These are phyloP conservation scores for Fusarium sp. DNA, from an alignment of 2,329 filamentous ascomycete species.

Conservation along the genomic window DNA sequence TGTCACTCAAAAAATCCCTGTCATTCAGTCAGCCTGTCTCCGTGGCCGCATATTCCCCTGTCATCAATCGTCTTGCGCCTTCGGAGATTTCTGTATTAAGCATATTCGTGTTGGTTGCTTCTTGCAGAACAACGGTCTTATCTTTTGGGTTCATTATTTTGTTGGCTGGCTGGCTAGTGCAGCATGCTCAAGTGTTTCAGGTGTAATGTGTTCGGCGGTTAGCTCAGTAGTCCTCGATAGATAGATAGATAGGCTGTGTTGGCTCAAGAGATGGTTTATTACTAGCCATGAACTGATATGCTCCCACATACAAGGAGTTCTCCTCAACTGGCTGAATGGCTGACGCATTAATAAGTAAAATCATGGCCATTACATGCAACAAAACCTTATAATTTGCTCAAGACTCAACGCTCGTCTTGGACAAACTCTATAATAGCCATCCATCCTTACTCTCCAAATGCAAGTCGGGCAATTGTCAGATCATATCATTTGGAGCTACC, in stretches of 20 bases:
- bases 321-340: neutral
- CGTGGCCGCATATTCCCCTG: neutral
- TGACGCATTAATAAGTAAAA: neutral
- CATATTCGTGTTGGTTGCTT: neutral
- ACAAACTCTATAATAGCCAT: neutral
- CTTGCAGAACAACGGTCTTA: neutral
- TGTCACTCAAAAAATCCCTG: constrained; percentile 10
- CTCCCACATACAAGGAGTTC: no score
- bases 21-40: neutral
- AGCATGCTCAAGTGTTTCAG: neutral
- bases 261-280: neutral
- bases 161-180: neutral
- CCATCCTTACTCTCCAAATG: neutral
- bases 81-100: neutral
- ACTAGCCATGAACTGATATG: neutral
- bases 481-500: neutral
- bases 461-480: neutral
- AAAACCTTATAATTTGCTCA: neutral
- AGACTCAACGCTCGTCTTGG: neutral
- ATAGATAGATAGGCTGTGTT: no score
- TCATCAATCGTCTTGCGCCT: neutral
- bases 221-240: neutral
- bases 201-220: neutral
- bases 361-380: no score
- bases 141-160: constrained; percentile 70